These are phyloP conservation scores for Clitopilus passeckerianus DNA, from an alignment of 768 basidiomycete species.

Conservation along the genomic window DNA sequence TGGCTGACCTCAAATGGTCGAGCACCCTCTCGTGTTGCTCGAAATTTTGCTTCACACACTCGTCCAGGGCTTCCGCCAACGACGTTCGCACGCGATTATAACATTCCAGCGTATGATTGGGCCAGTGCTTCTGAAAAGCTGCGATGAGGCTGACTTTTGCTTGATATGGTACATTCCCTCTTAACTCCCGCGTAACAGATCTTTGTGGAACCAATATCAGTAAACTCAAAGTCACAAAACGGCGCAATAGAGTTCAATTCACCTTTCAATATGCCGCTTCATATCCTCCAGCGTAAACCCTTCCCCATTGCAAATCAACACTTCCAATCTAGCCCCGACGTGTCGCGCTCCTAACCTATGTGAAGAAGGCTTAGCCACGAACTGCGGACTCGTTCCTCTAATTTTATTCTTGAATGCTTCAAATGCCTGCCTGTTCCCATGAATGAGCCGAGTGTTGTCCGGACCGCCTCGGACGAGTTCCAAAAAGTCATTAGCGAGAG, in stretches of 20 bases:
- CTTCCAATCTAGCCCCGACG: background rate
- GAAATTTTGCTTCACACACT: background rate
- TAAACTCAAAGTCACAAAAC: conserved; percentile 19
- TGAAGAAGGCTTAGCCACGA: conserved; percentile 17
- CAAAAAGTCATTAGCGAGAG: conserved; percentile 26
- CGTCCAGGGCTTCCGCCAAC: background rate
- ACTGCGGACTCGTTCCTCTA: conserved; percentile 27
- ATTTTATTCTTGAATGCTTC: conserved; percentile 23
- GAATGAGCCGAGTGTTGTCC: conserved; percentile 20
- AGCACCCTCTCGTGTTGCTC: background rate
- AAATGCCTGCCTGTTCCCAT: conserved; percentile 23
- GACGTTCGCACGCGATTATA: conserved; percentile 5
- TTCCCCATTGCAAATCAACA: background rate
- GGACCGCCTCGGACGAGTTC: conserved; percentile 12
- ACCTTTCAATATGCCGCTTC: conserved; percentile 20
- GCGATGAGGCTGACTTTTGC: conserved; percentile 25
- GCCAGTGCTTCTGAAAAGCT: conserved; percentile 23
- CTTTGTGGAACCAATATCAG: conserved; percentile 23
- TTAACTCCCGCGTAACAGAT: conserved; percentile 28
- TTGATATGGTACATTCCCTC: conserved; percentile 27
- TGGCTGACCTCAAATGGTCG: background rate
- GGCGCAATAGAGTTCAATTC: background rate
- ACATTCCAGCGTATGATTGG: conserved; percentile 11
- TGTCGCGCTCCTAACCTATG: too few species aligned
- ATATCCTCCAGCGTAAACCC: background rate